phyloP scores from a whole-genome alignment of 441 rosid genomes.

The Monsonia emarginata region DNA sequence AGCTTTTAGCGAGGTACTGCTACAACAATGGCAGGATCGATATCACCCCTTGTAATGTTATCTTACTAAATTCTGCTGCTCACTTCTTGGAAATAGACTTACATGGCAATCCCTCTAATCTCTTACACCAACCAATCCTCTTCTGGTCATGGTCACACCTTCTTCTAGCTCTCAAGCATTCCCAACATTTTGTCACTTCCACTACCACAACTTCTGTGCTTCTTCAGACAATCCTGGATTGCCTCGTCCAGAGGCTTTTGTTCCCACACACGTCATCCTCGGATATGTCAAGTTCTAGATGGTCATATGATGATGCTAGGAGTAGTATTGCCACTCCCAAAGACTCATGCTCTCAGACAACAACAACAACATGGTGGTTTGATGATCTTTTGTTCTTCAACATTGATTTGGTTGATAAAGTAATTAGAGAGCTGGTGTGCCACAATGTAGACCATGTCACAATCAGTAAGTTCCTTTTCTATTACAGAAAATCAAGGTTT shows the following conservation, averaged over 20 bases:
- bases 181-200: conserved; percentile 29
- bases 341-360: conserved; percentile 12
- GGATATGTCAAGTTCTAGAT: conserved; percentile 23
- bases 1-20: conserved; percentile 43
- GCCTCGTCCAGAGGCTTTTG: conserved; percentile 26
- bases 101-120: conserved; percentile 15
- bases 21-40: conserved; percentile 30
- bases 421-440: conserved; percentile 22
- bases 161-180: conserved; percentile 31
- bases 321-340: conserved; percentile 24
- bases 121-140: conserved; percentile 27
- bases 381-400: conserved; percentile 38
- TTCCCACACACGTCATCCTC: conserved; percentile 24
- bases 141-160: conserved; percentile 55
- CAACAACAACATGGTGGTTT: conserved; percentile 32
- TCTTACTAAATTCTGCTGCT: conserved; percentile 33
- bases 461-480: conserved; percentile 34
- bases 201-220: conserved; percentile 20
- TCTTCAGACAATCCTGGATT: conserved; percentile 26
- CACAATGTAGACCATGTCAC: conserved; percentile 24
- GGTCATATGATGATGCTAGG: conserved; percentile 28
- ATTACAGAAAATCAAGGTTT: conserved; percentile 30
- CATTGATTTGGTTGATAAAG: conserved; percentile 24
- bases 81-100: conserved; percentile 40
- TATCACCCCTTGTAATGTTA: conserved; percentile 30